phyloP scores from a whole-genome alignment of 2,329 filamentous ascomycete genomes.

The Colletotrichum gigasporum region DNA sequence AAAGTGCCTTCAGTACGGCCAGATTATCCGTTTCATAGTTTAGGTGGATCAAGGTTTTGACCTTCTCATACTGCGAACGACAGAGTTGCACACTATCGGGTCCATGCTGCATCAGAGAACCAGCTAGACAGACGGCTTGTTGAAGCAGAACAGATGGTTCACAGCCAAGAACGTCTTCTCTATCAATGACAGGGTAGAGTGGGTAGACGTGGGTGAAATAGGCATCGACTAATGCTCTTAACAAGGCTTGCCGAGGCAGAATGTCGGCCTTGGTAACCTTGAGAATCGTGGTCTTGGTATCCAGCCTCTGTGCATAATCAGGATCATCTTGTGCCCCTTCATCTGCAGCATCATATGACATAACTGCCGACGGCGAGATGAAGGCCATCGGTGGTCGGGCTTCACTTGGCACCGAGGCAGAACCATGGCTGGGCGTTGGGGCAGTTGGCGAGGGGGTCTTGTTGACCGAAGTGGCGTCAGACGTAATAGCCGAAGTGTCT shows the following conservation, averaged over 20 bases:
- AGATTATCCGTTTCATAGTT: neutral
- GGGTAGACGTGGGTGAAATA: neutral
- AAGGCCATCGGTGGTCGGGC: no score
- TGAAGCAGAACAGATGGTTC: neutral
- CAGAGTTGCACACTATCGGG: neutral
- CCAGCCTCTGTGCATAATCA: neutral
- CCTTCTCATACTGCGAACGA: neutral
- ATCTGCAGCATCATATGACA: neutral
- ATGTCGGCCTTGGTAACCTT: neutral
- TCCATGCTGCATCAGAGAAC: neutral
- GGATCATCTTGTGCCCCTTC: neutral
- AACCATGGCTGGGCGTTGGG: no score
- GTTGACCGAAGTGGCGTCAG: no score
- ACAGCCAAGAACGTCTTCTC: neutral
- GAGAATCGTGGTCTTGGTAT: neutral
- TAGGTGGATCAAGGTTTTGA: neutral
- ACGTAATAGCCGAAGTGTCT: no score
- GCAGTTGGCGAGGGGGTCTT: no score
- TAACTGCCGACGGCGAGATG: neutral
- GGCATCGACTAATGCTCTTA: neutral
- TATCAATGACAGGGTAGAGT: neutral
- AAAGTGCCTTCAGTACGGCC: neutral
- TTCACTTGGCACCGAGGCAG: no score
- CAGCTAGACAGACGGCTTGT: neutral
- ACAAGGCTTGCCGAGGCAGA: neutral